Conservation (phyloP, 1,284 basidiomycete species). For the Ustilago lituana region DNA sequence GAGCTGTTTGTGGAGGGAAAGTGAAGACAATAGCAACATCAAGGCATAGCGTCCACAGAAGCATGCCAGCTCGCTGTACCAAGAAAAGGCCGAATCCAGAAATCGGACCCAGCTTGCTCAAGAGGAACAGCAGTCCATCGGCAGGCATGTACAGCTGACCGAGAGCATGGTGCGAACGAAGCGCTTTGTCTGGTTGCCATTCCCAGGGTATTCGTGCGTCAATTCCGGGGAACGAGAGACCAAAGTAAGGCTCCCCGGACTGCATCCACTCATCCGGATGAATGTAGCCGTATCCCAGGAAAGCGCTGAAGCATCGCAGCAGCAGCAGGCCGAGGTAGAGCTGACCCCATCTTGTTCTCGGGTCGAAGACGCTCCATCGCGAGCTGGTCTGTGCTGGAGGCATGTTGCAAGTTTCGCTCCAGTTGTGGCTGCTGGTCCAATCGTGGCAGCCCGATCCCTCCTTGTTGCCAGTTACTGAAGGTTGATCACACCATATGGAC, state of each 20-base stretch:
- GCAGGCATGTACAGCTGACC: slow-evolving; percentile 4
- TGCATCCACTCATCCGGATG: slow-evolving; percentile 69
- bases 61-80: slow-evolving; percentile 6
- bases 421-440: too few relatives aligned
- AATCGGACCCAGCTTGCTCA: neutral
- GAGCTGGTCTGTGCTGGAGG: neutral
- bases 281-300: slow-evolving; percentile 59
- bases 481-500: too few relatives aligned
- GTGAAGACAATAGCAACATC: slow-evolving; percentile 8
- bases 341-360: slow-evolving; percentile 7
- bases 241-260: slow-evolving; percentile 61
- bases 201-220: slow-evolving; percentile 25
- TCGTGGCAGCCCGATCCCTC: too few relatives aligned
- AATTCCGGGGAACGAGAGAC: neutral
- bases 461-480: too few relatives aligned
- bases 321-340: slow-evolving; percentile 50
- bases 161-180: slow-evolving; percentile 23
- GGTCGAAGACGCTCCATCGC: slow-evolving; percentile 13
- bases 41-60: slow-evolving; percentile 18
- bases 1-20: slow-evolving; percentile 10
- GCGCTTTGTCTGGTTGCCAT: slow-evolving; percentile 26
- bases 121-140: neutral
- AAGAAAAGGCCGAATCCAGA: slow-evolving; percentile 19
- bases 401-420: slow-evolving; percentile 3
- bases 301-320: slow-evolving; percentile 53